A percentile compares a stretch with the other conserved stretches of the same genome.
These are phyloP conservation scores for Ciborinia camelliae DNA, from an alignment of 2,329 filamentous ascomycete species.

Conservation along the genomic window DNA sequence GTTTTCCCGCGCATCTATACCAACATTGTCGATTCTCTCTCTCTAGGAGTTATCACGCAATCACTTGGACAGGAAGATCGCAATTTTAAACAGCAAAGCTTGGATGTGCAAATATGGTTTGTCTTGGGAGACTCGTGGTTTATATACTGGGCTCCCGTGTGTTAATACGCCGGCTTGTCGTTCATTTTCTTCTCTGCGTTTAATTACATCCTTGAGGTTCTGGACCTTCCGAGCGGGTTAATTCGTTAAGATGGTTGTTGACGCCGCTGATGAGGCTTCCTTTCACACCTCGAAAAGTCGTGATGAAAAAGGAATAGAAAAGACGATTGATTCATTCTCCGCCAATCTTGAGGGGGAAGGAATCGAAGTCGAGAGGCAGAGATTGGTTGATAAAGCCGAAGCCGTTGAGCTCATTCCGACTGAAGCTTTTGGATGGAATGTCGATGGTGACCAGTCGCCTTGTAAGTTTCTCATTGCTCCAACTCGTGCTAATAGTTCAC, in stretches of 20 bases:
- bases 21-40: background rate
- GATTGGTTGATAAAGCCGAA: background rate
- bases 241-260: background rate
- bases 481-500: background rate
- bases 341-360: slow-evolving; percentile 3
- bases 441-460: slow-evolving; percentile 3
- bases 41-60: slow-evolving; percentile 8
- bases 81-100: background rate
- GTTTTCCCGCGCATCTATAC: background rate
- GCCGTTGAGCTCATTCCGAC: slow-evolving; percentile 6
- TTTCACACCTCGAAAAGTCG: too few species aligned
- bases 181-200: background rate
- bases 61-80: background rate
- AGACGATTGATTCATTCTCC: background rate
- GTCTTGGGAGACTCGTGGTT: background rate
- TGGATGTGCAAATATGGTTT: background rate
- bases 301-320: background rate
- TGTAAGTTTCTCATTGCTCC: background rate
- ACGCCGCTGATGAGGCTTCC: background rate
- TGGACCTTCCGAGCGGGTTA: background rate
- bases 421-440: slow-evolving; percentile 3
- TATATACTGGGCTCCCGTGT: background rate
- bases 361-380: background rate
- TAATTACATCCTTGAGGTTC: background rate
- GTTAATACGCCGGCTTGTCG: background rate